Evolutionary conservation across 495 filamentous ascomycete species (phyloP).

Genomic region (Neurospora sp.): DNA sequence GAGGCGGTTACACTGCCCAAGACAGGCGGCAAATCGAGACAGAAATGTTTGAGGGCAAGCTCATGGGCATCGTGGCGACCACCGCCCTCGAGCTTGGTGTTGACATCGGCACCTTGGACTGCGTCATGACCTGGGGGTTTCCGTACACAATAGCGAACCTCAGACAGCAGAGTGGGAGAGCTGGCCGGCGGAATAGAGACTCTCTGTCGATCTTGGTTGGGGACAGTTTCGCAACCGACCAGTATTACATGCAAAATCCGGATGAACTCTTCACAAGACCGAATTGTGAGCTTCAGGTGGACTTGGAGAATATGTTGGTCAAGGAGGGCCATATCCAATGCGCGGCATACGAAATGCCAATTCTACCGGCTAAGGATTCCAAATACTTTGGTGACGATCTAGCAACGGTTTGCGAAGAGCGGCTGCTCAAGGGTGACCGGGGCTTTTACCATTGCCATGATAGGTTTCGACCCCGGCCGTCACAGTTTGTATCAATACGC

Average conservation of each 20-base stretch:
- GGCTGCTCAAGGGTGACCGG: slow-evolving; percentile 59
- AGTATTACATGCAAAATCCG: slow-evolving; percentile 94
- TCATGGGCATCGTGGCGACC: slow-evolving; percentile 90
- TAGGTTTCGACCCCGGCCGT: slow-evolving; percentile 78
- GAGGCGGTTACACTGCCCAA: slow-evolving; percentile 92
- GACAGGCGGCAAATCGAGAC: slow-evolving; percentile 83
- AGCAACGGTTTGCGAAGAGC: slow-evolving; percentile 58
- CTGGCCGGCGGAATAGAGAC: slow-evolving; percentile 88
- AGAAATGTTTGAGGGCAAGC: slow-evolving; percentile 94
- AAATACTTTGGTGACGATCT: slow-evolving; percentile 75
- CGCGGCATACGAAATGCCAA: slow-evolving; percentile 90
- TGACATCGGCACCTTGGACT: slow-evolving; percentile 92
- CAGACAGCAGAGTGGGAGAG: slow-evolving; percentile 88
- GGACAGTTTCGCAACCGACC: slow-evolving; percentile 86
- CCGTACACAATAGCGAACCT: slow-evolving; percentile 92
- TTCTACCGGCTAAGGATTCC: slow-evolving; percentile 63
- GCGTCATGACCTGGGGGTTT: slow-evolving; percentile 88
- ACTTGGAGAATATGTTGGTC: slow-evolving; percentile 82
- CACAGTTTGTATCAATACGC: slow-evolving; percentile 74
- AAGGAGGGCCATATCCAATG: slow-evolving; percentile 93
- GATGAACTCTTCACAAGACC: slow-evolving; percentile 93
- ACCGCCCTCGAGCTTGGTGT: slow-evolving; percentile 89
- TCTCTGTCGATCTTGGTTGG: slow-evolving; percentile 85
- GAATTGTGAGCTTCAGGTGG: slow-evolving; percentile 80
- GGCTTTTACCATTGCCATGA: slow-evolving; percentile 88